These are phyloP conservation scores for Fusarium sp. DNA, from an alignment of 2,329 filamentous ascomycete species.

Conservation along the genomic window DNA sequence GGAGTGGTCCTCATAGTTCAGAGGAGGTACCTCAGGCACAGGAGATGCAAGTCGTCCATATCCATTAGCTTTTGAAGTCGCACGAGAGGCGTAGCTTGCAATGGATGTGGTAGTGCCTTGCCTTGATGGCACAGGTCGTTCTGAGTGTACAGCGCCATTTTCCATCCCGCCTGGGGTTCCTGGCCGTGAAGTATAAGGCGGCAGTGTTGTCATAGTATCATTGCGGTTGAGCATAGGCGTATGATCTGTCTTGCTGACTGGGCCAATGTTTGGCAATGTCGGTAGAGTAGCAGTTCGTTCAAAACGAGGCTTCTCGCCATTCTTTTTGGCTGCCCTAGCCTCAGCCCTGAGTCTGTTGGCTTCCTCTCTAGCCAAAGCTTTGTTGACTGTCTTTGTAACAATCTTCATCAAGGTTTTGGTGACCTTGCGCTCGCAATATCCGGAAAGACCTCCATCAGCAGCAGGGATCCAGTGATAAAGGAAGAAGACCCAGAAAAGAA, in stretches of 20 bases:
- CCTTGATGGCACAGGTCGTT: constrained; percentile 63
- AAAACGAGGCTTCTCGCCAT: constrained; percentile 64
- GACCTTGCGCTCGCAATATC: constrained; percentile 93
- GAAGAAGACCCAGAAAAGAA: constrained; percentile 87
- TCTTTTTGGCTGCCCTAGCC: constrained; percentile 66
- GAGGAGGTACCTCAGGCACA: constrained; percentile 53
- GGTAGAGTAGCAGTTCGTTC: constrained; percentile 79
- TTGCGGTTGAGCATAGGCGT: constrained; percentile 72
- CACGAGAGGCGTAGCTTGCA: constrained; percentile 75
- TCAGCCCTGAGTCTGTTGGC: constrained; percentile 69
- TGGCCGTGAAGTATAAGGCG: constrained; percentile 73
- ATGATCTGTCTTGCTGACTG: constrained; percentile 62
- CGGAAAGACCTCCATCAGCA: constrained; percentile 82
- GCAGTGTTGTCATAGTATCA: constrained; percentile 74
- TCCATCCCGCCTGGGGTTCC: constrained; percentile 68
- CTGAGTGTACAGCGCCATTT: constrained; percentile 67
- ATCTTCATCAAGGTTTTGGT: constrained; percentile 88
- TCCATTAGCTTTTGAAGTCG: constrained; percentile 73
- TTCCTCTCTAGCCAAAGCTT: constrained; percentile 86
- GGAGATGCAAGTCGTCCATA: constrained; percentile 59
- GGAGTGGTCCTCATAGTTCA: constrained; percentile 45
- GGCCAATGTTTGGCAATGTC: constrained; percentile 62
- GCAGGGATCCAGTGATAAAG: constrained; percentile 92
- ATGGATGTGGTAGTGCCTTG: constrained; percentile 69
- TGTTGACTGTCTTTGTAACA: constrained; percentile 88